Evolutionary conservation across 306 rosid species (phyloP).

Genomic region (Dryas octopetala): DNA sequence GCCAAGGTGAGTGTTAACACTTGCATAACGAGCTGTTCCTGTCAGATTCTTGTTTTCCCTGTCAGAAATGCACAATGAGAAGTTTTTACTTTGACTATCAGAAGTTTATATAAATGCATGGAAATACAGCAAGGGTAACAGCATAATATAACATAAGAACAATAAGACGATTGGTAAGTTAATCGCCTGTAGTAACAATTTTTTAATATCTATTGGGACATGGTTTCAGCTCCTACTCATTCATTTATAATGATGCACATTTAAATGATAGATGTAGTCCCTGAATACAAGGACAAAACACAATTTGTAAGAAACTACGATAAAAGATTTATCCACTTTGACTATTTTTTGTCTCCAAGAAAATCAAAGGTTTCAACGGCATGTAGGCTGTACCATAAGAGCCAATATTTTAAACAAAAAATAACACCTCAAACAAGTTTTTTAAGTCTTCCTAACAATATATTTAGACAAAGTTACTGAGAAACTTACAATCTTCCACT

Average conservation of each 20-base stretch:
- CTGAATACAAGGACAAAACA: not conserved
- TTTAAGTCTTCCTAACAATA: not conserved
- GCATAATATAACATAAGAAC: not conserved
- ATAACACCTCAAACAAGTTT: not conserved
- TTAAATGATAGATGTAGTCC: not conserved
- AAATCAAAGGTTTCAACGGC: not conserved
- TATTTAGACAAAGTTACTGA: too few relatives aligned
- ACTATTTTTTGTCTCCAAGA: not conserved
- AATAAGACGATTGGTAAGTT: not conserved
- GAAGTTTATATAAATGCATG: not conserved
- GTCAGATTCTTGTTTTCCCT: slow-evolving; percentile 99
- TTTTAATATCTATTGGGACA: too few relatives aligned
- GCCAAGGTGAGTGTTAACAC: slow-evolving; percentile 98
- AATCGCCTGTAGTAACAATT: too few relatives aligned
- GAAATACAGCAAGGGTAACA: slow-evolving; percentile 17
- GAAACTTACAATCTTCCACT: too few relatives aligned
- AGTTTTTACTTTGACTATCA: not conserved
- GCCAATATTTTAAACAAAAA: not conserved
- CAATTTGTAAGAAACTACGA: not conserved
- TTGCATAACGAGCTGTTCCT: slow-evolving; percentile 99
- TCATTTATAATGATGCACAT: too few relatives aligned
- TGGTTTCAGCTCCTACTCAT: too few relatives aligned
- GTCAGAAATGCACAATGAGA: slow-evolving; percentile 25
- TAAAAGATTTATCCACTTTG: not conserved
- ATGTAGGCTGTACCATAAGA: not conserved